Percentiles rank a stretch among this genome's conserved stretches.
These are phyloP conservation scores for Apiotrichum gamsii DNA, from an alignment of 1,284 basidiomycete genomes.

Conservation along the genomic window DNA sequence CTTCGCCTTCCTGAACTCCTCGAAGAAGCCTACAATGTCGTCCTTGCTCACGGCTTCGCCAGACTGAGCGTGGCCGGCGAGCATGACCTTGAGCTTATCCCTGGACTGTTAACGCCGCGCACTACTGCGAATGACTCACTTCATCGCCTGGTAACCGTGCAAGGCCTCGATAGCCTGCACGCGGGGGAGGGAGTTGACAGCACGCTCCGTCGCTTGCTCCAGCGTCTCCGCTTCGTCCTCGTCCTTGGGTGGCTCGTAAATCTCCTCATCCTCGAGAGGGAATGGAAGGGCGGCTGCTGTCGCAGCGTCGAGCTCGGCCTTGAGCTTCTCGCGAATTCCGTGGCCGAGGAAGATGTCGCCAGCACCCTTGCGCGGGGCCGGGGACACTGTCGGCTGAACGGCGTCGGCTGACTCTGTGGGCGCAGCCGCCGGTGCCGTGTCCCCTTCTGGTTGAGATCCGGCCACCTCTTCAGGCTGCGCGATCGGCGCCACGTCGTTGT, in stretches of 20 bases:
- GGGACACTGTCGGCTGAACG: not conserved
- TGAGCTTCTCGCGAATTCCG: constrained; percentile 29
- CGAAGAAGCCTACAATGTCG: constrained; percentile 40
- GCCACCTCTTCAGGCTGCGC: not conserved
- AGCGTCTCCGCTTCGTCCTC: constrained; percentile 35
- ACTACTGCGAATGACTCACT: constrained; percentile 25
- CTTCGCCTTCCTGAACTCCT: constrained; percentile 14
- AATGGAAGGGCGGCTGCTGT: constrained; percentile 32
- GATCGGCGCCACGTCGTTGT: not conserved
- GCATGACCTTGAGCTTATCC: constrained; percentile 36
- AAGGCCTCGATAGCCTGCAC: constrained; percentile 46
- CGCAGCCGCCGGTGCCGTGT: too few relatives aligned
- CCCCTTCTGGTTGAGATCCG: too few relatives aligned
- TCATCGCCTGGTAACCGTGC: constrained; percentile 42
- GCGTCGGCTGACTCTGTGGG: not conserved
- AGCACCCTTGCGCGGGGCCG: constrained; percentile 16
- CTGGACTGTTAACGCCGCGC: constrained; percentile 12
- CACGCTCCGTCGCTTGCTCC: constrained; percentile 38
- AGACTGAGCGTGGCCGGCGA: constrained; percentile 23
- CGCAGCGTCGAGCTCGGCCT: constrained; percentile 18
- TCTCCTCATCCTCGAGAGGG: constrained; percentile 41
- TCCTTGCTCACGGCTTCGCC: constrained; percentile 34
- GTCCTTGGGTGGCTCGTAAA: constrained; percentile 43
- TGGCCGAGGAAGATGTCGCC: constrained; percentile 43
- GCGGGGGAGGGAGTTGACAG: constrained; percentile 34